A percentile compares a stretch with the other conserved stretches of the same genome.
Conservation (phyloP, 1,139 yeast genomes). For the Suhomyces kunorum region DNA sequence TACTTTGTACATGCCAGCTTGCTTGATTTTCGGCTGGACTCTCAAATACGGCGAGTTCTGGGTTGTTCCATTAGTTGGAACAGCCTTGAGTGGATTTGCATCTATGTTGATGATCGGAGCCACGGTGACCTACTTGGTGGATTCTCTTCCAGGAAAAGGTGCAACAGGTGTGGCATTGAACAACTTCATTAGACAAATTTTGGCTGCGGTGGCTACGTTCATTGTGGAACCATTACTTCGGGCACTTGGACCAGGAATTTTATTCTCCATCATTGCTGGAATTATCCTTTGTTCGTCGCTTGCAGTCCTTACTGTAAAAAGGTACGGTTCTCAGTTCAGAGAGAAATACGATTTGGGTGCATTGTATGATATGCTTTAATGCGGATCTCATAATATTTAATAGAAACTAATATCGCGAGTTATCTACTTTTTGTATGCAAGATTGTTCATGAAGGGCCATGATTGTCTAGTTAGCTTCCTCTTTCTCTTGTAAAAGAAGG, state of each 20-base stretch:
- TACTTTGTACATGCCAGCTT: constrained; percentile 59
- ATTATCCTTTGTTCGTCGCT: constrained; percentile 48
- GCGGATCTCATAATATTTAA: neutral
- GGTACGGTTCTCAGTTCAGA: constrained; percentile 63
- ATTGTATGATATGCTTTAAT: constrained; percentile 48
- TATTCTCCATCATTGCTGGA: constrained; percentile 67
- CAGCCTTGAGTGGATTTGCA: constrained; percentile 79
- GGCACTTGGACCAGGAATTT: constrained; percentile 70
- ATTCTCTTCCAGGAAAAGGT: constrained; percentile 83
- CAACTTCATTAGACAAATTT: constrained; percentile 67
- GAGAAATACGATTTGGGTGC: constrained; percentile 62
- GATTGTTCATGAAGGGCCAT: no score
- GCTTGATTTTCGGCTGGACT: constrained; percentile 83
- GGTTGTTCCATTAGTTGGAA: constrained; percentile 77
- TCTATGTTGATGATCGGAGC: constrained; percentile 85
- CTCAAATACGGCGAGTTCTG: constrained; percentile 65
- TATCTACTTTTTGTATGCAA: neutral
- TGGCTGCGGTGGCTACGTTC: constrained; percentile 79
- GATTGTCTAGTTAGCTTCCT: constrained; percentile 1
- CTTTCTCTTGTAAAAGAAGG: constrained; percentile 13
- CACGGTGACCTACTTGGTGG: constrained; percentile 78
- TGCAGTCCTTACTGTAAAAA: constrained; percentile 52
- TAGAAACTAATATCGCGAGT: neutral
- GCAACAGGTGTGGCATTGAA: constrained; percentile 88
- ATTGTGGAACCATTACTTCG: constrained; percentile 65